Evolutionary conservation across 129 eudicot species (phyloP).

Genomic region (Escallonia rubra): DNA sequence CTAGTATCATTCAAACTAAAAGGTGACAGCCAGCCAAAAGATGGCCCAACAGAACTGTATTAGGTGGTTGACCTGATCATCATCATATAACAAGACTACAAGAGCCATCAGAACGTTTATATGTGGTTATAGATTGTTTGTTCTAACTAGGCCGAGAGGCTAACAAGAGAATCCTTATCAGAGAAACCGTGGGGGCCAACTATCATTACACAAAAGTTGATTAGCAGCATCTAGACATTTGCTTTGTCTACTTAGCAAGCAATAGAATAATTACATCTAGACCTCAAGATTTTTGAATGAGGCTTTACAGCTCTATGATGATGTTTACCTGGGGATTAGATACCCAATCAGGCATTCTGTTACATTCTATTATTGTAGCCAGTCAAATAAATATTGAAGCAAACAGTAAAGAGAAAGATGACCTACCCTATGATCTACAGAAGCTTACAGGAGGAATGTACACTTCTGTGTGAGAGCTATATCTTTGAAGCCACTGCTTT

Average conservation of each 20-base stretch:
- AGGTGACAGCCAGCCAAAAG: neutral
- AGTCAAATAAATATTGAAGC: too few species aligned
- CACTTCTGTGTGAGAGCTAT: neutral
- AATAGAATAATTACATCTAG: constrained; percentile 2
- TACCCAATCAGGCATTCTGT: neutral
- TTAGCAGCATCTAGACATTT: constrained; percentile 18
- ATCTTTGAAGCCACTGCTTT: too few species aligned
- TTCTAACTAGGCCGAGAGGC: too few species aligned
- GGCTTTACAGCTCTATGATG: neutral
- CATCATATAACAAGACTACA: too few species aligned
- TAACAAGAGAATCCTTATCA: neutral
- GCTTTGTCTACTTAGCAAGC: constrained; percentile 8
- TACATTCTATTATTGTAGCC: neutral
- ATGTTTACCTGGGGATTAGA: neutral
- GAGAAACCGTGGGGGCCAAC: neutral
- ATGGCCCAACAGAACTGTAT: neutral
- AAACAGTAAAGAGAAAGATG: too few species aligned
- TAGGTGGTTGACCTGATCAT: too few species aligned
- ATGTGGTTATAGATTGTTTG: too few species aligned
- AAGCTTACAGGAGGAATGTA: neutral
- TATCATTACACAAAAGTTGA: neutral
- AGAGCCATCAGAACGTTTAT: too few species aligned
- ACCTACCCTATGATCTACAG: too few species aligned
- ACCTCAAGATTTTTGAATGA: neutral
- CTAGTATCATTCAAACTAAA: neutral